These are phyloP conservation scores for Chaetomium sp. DNA, from an alignment of 2,329 filamentous ascomycete genomes.

Conservation along the genomic window DNA sequence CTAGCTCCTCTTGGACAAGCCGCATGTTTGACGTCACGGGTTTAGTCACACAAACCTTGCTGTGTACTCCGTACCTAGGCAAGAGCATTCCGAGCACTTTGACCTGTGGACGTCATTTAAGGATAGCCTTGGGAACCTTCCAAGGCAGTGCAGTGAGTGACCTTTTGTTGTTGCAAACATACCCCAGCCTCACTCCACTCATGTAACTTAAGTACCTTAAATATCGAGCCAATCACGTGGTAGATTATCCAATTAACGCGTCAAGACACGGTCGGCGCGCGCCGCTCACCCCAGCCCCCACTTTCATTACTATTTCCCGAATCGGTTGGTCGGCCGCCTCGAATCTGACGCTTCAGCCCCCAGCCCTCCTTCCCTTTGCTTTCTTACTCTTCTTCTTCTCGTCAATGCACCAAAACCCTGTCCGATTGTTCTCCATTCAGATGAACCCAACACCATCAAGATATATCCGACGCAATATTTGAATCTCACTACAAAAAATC, in stretches of 20 bases:
- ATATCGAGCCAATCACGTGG: conserved; percentile 11
- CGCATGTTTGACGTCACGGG: too few relatives aligned
- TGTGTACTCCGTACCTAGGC: too few relatives aligned
- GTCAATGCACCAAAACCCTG: not conserved
- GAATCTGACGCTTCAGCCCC: not conserved
- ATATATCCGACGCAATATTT: not conserved
- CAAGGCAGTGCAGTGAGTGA: too few relatives aligned
- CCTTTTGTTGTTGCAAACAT: too few relatives aligned
- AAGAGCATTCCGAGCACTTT: too few relatives aligned
- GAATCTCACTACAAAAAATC: too few relatives aligned
- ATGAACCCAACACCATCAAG: not conserved
- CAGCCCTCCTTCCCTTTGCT: conserved; percentile 2
- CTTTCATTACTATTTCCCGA: not conserved
- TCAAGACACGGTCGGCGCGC: conserved; percentile 21
- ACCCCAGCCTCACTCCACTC: too few relatives aligned
- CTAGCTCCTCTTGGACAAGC: too few relatives aligned
- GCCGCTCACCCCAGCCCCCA: not conserved
- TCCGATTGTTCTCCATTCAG: not conserved
- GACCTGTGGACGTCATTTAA: too few relatives aligned
- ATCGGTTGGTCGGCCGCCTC: not conserved
- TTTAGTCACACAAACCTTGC: too few relatives aligned
- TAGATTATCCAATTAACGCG: conserved; percentile 19
- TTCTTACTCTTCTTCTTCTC: not conserved
- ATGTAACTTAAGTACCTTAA: not conserved
- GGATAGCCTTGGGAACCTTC: too few relatives aligned